phyloP scores from a whole-genome alignment of 805 yeast species.

The Candida caryicola region DNA sequence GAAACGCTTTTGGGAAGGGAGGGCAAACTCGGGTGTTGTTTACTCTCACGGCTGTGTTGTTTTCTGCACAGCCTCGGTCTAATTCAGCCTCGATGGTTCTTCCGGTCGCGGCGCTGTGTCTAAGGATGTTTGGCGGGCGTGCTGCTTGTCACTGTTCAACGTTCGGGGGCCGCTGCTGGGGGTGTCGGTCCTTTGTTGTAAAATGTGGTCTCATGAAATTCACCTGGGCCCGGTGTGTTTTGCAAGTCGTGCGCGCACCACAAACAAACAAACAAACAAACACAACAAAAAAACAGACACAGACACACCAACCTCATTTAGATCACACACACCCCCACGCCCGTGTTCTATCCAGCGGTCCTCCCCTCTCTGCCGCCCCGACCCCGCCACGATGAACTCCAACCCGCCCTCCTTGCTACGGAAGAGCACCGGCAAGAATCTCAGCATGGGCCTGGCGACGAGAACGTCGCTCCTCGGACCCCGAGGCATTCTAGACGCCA shows the following conservation, averaged over 20 bases:
- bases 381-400: constrained; percentile 1
- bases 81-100: too few relatives aligned
- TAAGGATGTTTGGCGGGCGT: too few relatives aligned
- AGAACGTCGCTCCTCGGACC: constrained; percentile 19
- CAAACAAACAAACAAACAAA: background rate
- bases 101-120: too few relatives aligned
- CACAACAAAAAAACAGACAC: background rate
- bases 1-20: too few relatives aligned
- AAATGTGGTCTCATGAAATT: constrained; percentile 7
- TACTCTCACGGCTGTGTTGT: too few relatives aligned
- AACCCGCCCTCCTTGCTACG: constrained; percentile 12
- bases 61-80: too few relatives aligned
- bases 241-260: background rate
- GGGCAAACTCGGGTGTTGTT: too few relatives aligned
- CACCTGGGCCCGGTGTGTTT: background rate
- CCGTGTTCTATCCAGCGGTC: too few relatives aligned
- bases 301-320: background rate
- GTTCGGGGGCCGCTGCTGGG: too few relatives aligned
- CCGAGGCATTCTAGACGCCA: constrained; percentile 14
- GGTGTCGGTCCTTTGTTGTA: too few relatives aligned
- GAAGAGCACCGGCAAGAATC: constrained; percentile 16
- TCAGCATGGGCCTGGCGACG: constrained; percentile 22
- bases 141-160: too few relatives aligned
- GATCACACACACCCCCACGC: background rate
- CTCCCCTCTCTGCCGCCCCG: background rate